A percentile compares a stretch with the other conserved stretches of the same genome.
Evolutionary conservation across 352 stramenopile species (phyloP).

Genomic region (Phytophthora fragariae): DNA sequence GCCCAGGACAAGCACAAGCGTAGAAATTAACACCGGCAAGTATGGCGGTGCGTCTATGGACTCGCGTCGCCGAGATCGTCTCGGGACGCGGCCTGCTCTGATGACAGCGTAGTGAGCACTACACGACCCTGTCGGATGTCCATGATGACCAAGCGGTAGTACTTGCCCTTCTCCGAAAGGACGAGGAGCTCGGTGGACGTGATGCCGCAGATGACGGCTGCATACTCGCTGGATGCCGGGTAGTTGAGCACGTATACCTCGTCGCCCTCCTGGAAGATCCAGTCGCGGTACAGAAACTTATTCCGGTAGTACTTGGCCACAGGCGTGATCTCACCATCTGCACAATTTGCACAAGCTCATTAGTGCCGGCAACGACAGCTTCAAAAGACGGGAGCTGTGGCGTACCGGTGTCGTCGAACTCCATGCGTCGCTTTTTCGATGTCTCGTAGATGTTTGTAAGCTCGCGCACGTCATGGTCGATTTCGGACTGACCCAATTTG

Average conservation of each 20-base stretch:
- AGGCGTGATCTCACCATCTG: slow-evolving; percentile 48
- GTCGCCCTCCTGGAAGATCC: slow-evolving; percentile 82
- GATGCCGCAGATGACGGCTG: slow-evolving; percentile 74
- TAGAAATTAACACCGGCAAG: slow-evolving; percentile 23
- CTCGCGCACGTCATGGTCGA: slow-evolving; percentile 77
- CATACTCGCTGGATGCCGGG: slow-evolving; percentile 61
- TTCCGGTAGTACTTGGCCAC: slow-evolving; percentile 75
- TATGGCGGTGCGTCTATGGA: slow-evolving; percentile 46
- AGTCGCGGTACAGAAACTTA: slow-evolving; percentile 81
- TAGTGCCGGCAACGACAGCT: slow-evolving; percentile 21
- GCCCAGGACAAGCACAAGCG: slow-evolving; percentile 35
- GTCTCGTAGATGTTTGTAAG: slow-evolving; percentile 55
- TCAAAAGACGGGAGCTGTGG: slow-evolving; percentile 10
- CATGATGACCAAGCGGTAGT: slow-evolving; percentile 76
- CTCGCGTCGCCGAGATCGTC: slow-evolving; percentile 57
- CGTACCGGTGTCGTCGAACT: slow-evolving; percentile 47
- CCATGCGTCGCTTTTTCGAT: slow-evolving; percentile 78
- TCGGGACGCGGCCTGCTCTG: slow-evolving; percentile 54
- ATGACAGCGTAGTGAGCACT: slow-evolving; percentile 60
- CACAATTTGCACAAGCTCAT: slow-evolving; percentile 22
- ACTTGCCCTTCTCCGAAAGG: slow-evolving; percentile 84
- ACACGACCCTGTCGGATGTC: slow-evolving; percentile 76
- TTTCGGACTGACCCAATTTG: slow-evolving; percentile 70
- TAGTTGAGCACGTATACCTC: slow-evolving; percentile 80
- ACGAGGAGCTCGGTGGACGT: slow-evolving; percentile 79